Base-by-base conservation (phyloP, 345 rosid genomes). In the Excoecaria agallocha region DNA sequence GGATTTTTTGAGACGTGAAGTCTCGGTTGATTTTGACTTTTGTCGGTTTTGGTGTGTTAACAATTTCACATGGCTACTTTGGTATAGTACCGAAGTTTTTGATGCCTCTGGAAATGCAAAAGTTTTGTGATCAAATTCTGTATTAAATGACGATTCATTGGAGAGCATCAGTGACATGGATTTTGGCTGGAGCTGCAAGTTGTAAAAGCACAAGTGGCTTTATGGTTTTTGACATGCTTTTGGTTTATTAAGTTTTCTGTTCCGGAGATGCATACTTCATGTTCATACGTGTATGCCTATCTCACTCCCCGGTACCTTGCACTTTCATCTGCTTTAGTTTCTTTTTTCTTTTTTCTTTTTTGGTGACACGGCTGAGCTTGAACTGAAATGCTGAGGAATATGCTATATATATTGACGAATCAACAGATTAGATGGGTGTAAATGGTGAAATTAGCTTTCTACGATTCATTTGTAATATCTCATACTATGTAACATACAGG, bases 401-500 rank as follows among this genome's bases (percentile, higher is more conserved):
- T n/a, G n/a, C n/a, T n/a, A n/a, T n/a, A n/a, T 50, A 72, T 24
- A 35, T 60, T 61, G 50, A 72, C 49, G 68, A 62, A 37, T 50
- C 37, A 39, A 6, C 30, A 19, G 56, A 10, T 61, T 48, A 58
- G 66, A 71, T 38, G 73, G 58, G 49, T 62, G 25, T 49, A 16
- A 11, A 48, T 72, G 37, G 19, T 6, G n/a, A 61, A 49, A 48
- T 39, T 62, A 51, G 60, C n/a, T 20, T 59, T 49, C 49, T 50
- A 41, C 50, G 59, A 72, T 72, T 72, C 68, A 72, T 62, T 69
- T 72, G 51, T 50, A 19, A 57, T 35, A 35, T 72, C 38, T 62
- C 69, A 45, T 58, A 8, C 56, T 72, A 12, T 63, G 76, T 15
- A 7, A 38, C 68, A 49, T n/a, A 24, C 48, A 30, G 6, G 49